Evolutionary conservation across 2,329 filamentous ascomycete genomes (phyloP).

Genomic region (Trichoderma endophyticum): DNA sequence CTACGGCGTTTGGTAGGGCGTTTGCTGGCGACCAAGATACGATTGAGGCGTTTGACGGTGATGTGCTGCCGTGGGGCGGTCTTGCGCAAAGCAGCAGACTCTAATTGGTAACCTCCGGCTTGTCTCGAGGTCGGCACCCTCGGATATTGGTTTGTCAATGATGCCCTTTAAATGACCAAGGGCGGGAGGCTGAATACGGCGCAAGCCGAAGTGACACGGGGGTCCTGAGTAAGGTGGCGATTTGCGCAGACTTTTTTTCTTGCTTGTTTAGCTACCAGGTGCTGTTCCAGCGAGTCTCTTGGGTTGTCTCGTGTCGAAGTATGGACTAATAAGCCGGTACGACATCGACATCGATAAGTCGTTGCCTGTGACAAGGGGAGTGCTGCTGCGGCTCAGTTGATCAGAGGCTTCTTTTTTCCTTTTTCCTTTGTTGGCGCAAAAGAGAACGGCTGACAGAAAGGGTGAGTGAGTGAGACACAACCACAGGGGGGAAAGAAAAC

Average conservation of each 20-base stretch:
- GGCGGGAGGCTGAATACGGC: not conserved
- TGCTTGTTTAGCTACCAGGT: not conserved
- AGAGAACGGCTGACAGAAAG: not conserved
- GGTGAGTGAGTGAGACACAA: not conserved
- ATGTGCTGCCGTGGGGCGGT: constrained; percentile 13
- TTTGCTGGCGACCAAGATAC: constrained; percentile 21
- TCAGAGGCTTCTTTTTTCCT: not conserved
- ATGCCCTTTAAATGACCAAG: not conserved
- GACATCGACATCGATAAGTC: constrained; percentile 10
- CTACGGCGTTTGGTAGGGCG: constrained; percentile 30
- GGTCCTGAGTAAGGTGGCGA: not conserved
- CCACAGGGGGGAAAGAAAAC: not conserved
- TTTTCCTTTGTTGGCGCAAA: not conserved
- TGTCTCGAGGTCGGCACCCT: constrained; percentile 11
- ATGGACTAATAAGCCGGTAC: not conserved
- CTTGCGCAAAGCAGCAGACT: constrained; percentile 4
- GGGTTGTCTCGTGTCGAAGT: constrained; percentile 7
- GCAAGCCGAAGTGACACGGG: constrained; percentile 1
- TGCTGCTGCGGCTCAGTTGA: not conserved
- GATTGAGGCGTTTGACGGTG: constrained; percentile 13
- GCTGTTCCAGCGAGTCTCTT: not conserved
- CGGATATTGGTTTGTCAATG: constrained; percentile 4
- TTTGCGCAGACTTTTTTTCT: not conserved
- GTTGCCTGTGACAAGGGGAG: not conserved
- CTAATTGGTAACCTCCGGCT: constrained; percentile 9